Conservation (phyloP, 257 asterid genomes). For the Scutellaria galericulata region DNA sequence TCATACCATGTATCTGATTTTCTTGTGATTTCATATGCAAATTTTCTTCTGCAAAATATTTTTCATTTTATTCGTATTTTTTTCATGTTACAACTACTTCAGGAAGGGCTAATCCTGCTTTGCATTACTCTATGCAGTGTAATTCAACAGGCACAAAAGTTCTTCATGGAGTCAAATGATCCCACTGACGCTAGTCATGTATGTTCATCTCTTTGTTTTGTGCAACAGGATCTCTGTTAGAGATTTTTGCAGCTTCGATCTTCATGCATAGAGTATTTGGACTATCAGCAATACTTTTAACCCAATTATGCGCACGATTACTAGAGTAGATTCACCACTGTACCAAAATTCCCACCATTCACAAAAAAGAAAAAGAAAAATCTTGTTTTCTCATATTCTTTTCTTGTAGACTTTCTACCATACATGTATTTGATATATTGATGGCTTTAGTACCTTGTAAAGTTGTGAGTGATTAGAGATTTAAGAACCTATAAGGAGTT, state of each 20-base stretch:
- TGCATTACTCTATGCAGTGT: conserved; percentile 61
- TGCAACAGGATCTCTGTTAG: conserved; percentile 14
- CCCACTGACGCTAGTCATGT: conserved; percentile 71
- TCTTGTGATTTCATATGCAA: conserved; percentile 18
- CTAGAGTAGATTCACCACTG: conserved; percentile 18
- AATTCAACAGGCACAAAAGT: conserved; percentile 81
- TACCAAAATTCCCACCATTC: too few species aligned
- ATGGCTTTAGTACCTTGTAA: too few species aligned
- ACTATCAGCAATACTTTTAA: conserved; percentile 7
- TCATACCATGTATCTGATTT: neutral
- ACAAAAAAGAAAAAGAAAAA: too few species aligned
- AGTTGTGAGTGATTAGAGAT: too few species aligned
- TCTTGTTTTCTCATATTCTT: too few species aligned
- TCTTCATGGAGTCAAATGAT: conserved; percentile 76
- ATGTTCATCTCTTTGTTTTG: conserved; percentile 43
- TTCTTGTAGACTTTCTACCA: too few species aligned
- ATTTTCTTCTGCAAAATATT: neutral
- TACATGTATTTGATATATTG: too few species aligned
- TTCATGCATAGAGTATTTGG: conserved; percentile 18
- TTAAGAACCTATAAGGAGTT: too few species aligned
- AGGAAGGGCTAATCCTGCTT: conserved; percentile 39
- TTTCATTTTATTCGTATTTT: neutral
- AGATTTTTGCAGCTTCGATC: conserved; percentile 23
- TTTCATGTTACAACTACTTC: conserved; percentile 27
- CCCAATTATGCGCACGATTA: conserved; percentile 5